Evolutionary conservation across 164 flowering plant species (phyloP).

Genomic region (Nymphaea thermarum): DNA sequence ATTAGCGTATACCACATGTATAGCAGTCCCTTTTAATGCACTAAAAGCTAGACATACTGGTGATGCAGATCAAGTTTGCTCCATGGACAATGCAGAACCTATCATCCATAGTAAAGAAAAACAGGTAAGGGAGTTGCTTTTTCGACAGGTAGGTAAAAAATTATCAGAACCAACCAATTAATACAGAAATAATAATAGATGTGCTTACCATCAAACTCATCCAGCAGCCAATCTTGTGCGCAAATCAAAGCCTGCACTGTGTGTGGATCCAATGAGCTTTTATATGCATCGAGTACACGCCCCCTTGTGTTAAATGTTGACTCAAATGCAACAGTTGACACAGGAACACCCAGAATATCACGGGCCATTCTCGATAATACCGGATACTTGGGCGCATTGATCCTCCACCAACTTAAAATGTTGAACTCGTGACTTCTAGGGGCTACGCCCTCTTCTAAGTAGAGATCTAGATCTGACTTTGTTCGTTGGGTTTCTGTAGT

Average conservation of each 20-base stretch:
- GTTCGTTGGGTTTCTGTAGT: slow-evolving; percentile 36
- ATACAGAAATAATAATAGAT: not conserved
- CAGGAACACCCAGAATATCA: slow-evolving; percentile 62
- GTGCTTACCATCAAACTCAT: not conserved
- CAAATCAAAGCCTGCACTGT: slow-evolving; percentile 79
- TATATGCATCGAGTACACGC: slow-evolving; percentile 49
- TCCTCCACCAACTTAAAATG: slow-evolving; percentile 84
- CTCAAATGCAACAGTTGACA: slow-evolving; percentile 39
- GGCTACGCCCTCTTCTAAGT: slow-evolving; percentile 67
- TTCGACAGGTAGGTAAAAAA: no score
- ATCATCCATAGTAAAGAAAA: not conserved
- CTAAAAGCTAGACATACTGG: not conserved
- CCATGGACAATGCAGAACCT: not conserved
- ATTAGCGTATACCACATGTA: not conserved
- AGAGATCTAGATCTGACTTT: slow-evolving; percentile 81
- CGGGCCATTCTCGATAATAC: slow-evolving; percentile 87
- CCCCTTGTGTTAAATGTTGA: slow-evolving; percentile 36
- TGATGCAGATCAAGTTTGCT: not conserved
- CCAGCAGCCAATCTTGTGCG: slow-evolving; percentile 79
- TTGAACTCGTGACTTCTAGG: slow-evolving; percentile 70
- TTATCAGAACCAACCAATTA: not conserved
- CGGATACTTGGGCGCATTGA: slow-evolving; percentile 67
- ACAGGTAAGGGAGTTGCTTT: not conserved
- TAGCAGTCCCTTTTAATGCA: not conserved
- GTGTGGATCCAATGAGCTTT: slow-evolving; percentile 64